These are phyloP conservation scores for Arctostaphylos glauca DNA, from an alignment of 148 eudicot genomes.

Conservation along the genomic window DNA sequence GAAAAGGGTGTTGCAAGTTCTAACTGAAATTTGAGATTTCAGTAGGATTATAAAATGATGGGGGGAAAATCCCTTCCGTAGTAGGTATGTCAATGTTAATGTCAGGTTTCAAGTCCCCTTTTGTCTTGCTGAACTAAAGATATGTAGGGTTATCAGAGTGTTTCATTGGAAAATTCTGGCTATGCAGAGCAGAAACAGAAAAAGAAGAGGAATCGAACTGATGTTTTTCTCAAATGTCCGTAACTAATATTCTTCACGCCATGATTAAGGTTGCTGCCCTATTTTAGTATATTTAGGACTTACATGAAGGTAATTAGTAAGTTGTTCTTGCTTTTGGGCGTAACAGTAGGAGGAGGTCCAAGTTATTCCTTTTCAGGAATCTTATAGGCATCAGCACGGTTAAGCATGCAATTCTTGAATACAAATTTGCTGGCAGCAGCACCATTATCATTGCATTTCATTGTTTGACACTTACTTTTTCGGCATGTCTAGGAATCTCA, in stretches of 20 bases:
- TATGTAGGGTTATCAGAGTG: no score
- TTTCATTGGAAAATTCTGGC: background rate
- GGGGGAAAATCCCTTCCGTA: background rate
- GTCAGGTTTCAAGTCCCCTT: background rate
- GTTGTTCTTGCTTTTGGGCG: background rate
- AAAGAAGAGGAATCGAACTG: background rate
- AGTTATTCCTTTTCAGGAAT: conserved; percentile 1
- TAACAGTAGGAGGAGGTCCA: background rate
- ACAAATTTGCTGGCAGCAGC: background rate
- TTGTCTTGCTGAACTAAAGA: background rate
- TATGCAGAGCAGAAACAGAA: background rate
- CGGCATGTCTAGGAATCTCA: background rate
- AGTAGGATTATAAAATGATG: background rate
- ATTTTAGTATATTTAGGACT: conserved; percentile 3
- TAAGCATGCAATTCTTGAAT: background rate
- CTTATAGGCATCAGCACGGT: background rate
- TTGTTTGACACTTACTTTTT: background rate
- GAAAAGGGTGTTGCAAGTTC: background rate
- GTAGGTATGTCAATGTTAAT: background rate
- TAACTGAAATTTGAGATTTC: background rate
- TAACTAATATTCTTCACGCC: background rate
- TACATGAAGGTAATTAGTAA: background rate
- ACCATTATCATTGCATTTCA: background rate
- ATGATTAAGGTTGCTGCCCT: background rate
- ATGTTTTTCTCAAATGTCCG: background rate